Base-by-base conservation (phyloP, 129 eudicot genomes). In the Tanacetum coccineum region DNA sequence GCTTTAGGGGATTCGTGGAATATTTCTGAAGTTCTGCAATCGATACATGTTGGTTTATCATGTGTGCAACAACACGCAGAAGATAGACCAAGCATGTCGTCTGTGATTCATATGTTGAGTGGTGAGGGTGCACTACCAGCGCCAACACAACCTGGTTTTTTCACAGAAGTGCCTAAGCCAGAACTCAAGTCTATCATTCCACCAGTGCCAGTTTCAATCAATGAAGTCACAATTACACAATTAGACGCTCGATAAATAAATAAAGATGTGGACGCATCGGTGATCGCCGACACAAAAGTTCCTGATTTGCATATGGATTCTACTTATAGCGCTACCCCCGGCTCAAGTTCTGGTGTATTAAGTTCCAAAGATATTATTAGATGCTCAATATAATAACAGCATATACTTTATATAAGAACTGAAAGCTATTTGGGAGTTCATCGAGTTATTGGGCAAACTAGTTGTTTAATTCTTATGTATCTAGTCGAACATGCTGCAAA, bases 81-180 rank as follows among this genome's bases (percentile, higher is more conserved):
- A 28, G 79, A 74, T 47, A 74, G 73, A 13, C 79, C 79, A 20
- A 66, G 10, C 42, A 74, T 74, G 73, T 47, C 68, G 6, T 42
- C 61, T 14, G 79, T 74, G 52, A 28, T 74, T 65, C 47, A 55
- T 21, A 74, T 74, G 79, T 57, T 66, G 60, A 36, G 79, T 57
- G 64, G 72, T 66, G 67, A 74, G 32, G 72, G 72, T 46, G 72
- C 70, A 15, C 13, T 57, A 47, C 60, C 78, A 5, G 42, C 32
- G 39, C 67, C 78, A 42, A 54, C 64, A 64, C 71, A 53, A n/a
- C 71, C 71, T 53, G 64, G 71, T 2, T 63, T 42, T 21, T 73
- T 73, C 20, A 54, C 54, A 40, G 46, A 73, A 53, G 60, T 9
- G 71, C 26, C 26, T 8, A 39, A 13, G 22, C 60, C 78, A 52